Conservation (phyloP, 108 stramenopile species). For the Nitzschia sp. region DNA sequence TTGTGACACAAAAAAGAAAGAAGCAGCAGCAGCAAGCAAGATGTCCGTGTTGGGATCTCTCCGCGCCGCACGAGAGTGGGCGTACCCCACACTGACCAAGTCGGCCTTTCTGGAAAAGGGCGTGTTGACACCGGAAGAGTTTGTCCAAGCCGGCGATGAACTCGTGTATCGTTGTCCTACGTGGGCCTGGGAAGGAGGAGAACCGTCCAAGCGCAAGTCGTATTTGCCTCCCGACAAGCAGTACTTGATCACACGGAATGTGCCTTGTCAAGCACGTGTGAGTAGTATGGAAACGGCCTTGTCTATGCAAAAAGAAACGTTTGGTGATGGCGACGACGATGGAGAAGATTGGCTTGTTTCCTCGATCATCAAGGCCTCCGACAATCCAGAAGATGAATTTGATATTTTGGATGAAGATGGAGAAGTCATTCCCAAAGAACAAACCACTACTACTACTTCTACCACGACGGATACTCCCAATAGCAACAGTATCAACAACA, state of each 20-base stretch:
- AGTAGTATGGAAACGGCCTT: conserved; percentile 68
- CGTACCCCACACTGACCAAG: conserved; percentile 81
- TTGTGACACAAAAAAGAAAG: background rate
- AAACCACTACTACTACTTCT: conserved; percentile 13
- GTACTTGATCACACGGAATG: conserved; percentile 86
- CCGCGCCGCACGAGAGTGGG: conserved; percentile 75
- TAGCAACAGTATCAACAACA: conserved; percentile 5
- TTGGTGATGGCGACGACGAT: conserved; percentile 48
- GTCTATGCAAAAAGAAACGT: conserved; percentile 32
- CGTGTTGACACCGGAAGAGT: conserved; percentile 94
- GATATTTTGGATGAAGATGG: conserved; percentile 84
- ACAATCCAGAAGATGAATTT: conserved; percentile 73
- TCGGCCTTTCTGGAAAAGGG: conserved; percentile 89
- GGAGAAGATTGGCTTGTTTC: conserved; percentile 80
- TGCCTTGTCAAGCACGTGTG: conserved; percentile 83
- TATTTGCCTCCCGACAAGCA: conserved; percentile 89
- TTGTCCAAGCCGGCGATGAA: conserved; percentile 88
- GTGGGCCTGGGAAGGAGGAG: conserved; percentile 91
- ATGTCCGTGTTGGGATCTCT: conserved; percentile 38
- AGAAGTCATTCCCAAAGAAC: conserved; percentile 41
- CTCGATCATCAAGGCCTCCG: conserved; percentile 38
- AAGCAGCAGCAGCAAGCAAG: background rate
- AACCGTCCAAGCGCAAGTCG: conserved; percentile 41
- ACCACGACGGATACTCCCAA: background rate
- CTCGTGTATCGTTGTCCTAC: conserved; percentile 90